These are phyloP conservation scores for Suhomyces coccinellae DNA, from an alignment of 1,139 yeast species.

Conservation along the genomic window DNA sequence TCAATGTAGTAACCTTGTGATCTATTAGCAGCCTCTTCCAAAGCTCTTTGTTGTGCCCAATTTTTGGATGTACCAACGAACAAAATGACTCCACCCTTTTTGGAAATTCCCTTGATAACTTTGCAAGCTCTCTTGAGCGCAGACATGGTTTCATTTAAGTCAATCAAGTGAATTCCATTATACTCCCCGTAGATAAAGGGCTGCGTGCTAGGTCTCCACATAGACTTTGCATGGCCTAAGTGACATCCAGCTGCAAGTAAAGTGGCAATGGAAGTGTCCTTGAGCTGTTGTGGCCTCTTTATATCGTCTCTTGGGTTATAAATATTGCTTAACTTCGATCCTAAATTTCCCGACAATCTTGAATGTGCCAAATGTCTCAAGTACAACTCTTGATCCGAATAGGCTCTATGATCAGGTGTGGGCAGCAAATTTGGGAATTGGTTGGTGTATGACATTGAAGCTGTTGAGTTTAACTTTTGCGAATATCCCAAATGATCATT, in stretches of 20 bases:
- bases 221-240: conserved; percentile 80
- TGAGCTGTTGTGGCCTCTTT: conserved; percentile 54
- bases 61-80: conserved; percentile 85
- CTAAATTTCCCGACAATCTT: conserved; percentile 52
- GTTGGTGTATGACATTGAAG: conserved; percentile 31
- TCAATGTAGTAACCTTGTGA: conserved; percentile 79
- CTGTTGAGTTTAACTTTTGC: conserved; percentile 30
- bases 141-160: conserved; percentile 76
- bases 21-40: conserved; percentile 78
- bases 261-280: conserved; percentile 62
- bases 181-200: conserved; percentile 87
- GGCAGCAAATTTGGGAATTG: conserved; percentile 45
- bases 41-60: conserved; percentile 62
- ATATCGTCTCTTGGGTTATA: conserved; percentile 72
- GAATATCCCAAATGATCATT: conserved; percentile 13
- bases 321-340: conserved; percentile 63
- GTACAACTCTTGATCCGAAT: conserved; percentile 73
- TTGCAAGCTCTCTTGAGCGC: conserved; percentile 77
- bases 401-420: conserved; percentile 48
- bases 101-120: conserved; percentile 78
- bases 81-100: conserved; percentile 80
- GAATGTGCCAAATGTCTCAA: conserved; percentile 64
- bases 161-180: conserved; percentile 85
- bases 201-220: conserved; percentile 84
- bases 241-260: conserved; percentile 93